A percentile compares a stretch with the other conserved stretches of the same genome.
These are phyloP conservation scores for Lignosus rhinocerotis DNA, from an alignment of 1,284 basidiomycete genomes.

Conservation along the genomic window DNA sequence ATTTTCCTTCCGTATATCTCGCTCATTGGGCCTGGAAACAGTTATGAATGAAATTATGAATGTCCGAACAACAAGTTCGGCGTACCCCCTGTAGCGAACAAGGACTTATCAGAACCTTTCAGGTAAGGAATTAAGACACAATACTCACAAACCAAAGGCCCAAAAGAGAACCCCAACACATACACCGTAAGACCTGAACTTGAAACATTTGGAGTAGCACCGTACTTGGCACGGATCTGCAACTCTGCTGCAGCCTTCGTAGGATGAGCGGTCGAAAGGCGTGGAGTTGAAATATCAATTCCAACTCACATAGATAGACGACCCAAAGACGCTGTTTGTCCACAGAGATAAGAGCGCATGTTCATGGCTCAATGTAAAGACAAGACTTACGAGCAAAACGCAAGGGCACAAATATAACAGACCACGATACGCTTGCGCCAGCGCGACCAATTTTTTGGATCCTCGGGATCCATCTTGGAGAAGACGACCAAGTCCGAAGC, in stretches of 20 bases:
- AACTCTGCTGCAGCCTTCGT: conserved; percentile 28
- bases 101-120: background rate
- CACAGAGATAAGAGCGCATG: background rate
- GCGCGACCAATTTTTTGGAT: conserved; percentile 15
- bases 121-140: background rate
- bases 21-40: conserved; percentile 25
- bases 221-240: conserved; percentile 24
- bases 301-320: conserved; percentile 13
- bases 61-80: background rate
- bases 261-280: background rate
- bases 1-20: conserved; percentile 28
- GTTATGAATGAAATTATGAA: background rate
- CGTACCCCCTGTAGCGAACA: conserved; percentile 25
- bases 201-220: conserved; percentile 22
- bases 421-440: conserved; percentile 10
- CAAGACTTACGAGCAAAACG: conserved; percentile 7
- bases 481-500: conserved; percentile 9
- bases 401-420: background rate
- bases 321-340: conserved; percentile 7
- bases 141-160: conserved; percentile 29
- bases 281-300: background rate
- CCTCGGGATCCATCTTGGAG: conserved; percentile 8
- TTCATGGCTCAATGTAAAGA: background rate
- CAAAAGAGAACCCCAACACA: conserved; percentile 31
- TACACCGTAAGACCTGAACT: conserved; percentile 31